phyloP scores from a whole-genome alignment of 768 basidiomycete species.

The Amanita inopinata region DNA sequence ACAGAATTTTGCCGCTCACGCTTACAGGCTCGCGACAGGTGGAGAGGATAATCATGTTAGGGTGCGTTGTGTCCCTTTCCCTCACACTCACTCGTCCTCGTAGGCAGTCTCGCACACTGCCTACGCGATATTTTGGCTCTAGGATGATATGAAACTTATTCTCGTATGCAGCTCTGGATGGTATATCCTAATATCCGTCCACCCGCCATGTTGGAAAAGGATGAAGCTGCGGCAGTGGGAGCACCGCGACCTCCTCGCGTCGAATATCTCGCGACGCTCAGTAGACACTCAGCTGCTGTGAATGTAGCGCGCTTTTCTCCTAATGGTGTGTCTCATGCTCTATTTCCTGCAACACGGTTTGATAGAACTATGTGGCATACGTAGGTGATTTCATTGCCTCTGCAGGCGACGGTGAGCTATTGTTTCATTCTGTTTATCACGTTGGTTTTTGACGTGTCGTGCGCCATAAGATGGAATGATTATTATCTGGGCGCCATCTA shows the following conservation, averaged over 20 bases:
- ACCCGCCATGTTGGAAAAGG: constrained; percentile 38
- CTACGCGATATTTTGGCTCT: not conserved
- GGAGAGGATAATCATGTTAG: constrained; percentile 97
- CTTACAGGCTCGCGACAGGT: constrained; percentile 89
- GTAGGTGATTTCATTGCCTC: constrained; percentile 88
- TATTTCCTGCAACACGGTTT: not conserved
- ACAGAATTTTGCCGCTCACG: constrained; percentile 53
- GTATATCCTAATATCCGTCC: constrained; percentile 86
- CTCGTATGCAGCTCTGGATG: constrained; percentile 71
- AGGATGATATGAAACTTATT: not conserved
- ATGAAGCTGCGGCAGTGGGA: constrained; percentile 22
- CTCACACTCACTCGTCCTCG: constrained; percentile 1
- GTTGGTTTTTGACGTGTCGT: constrained; percentile 11
- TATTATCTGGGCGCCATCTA: constrained; percentile 87
- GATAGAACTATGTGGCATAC: not conserved
- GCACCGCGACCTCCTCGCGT: constrained; percentile 60
- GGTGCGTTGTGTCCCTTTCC: constrained; percentile 40
- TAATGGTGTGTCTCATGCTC: constrained; percentile 46
- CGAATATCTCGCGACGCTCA: constrained; percentile 92
- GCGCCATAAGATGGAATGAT: constrained; percentile 80
- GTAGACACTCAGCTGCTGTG: constrained; percentile 87
- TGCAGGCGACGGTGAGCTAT: constrained; percentile 83
- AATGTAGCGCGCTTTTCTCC: constrained; percentile 97
- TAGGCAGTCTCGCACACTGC: not conserved
- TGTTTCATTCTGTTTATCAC: constrained; percentile 7